Conservation (phyloP, 2,329 filamentous ascomycete genomes). For the Neurospora sp. region DNA sequence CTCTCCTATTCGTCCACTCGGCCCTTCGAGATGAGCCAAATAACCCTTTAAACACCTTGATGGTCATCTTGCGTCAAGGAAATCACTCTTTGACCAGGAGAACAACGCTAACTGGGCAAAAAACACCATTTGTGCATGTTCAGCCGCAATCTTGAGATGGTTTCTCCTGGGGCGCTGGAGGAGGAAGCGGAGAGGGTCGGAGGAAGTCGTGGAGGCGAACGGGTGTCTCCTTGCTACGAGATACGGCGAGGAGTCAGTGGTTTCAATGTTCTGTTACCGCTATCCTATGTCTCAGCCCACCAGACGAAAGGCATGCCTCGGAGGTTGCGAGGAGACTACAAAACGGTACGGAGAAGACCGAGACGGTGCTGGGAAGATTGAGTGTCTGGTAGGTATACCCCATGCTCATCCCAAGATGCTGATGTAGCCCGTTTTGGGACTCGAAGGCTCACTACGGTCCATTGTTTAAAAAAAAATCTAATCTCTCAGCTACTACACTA, state of each 20-base stretch:
- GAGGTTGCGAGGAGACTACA: not conserved
- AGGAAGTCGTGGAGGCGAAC: not conserved
- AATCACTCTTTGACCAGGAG: not conserved
- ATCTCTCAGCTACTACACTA: not conserved
- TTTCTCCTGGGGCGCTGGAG: not conserved
- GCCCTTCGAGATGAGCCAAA: not conserved
- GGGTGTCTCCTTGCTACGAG: not conserved
- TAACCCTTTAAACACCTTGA: not conserved
- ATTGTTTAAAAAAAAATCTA: not conserved
- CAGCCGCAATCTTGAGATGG: not conserved
- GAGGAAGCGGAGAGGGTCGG: not conserved
- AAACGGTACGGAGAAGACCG: not conserved
- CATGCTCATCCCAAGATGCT: not conserved
- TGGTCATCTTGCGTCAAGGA: not conserved
- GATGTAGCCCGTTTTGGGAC: not conserved
- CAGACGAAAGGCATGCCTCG: not conserved
- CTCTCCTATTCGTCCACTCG: conserved; percentile 1
- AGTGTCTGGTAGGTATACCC: not conserved
- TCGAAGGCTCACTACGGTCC: not conserved
- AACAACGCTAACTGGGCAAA: not conserved
- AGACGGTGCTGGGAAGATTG: not conserved
- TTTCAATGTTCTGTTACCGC: not conserved
- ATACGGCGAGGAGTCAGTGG: not conserved
- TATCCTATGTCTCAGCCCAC: not conserved
- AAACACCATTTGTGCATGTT: not conserved